Conservation (phyloP, 1,139 yeast genomes). For the Candida frijolesensis region DNA sequence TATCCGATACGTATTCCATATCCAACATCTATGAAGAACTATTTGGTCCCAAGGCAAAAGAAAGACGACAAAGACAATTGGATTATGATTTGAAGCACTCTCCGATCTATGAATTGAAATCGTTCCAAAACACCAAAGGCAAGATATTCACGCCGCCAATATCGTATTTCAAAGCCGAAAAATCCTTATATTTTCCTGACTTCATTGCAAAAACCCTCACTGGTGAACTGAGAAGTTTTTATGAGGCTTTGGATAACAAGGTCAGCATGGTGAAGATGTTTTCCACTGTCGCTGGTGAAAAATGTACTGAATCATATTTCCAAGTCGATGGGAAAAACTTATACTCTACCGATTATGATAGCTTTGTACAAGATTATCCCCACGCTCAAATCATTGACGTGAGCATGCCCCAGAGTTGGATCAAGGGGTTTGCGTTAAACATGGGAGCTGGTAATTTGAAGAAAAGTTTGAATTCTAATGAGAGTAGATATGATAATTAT, state of each 20-base stretch:
- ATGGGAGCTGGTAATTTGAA: slow-evolving; percentile 50
- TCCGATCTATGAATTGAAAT: slow-evolving; percentile 82
- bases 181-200: slow-evolving; percentile 84
- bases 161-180: slow-evolving; percentile 73
- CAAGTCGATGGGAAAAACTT: slow-evolving; percentile 39
- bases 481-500: slow-evolving; percentile 55
- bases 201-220: slow-evolving; percentile 61
- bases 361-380: slow-evolving; percentile 43
- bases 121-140: slow-evolving; percentile 79
- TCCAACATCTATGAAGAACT: slow-evolving; percentile 26
- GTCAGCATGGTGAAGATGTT: slow-evolving; percentile 66
- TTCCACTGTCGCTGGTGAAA: slow-evolving; percentile 73
- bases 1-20: slow-evolving; percentile 23
- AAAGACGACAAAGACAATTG: slow-evolving; percentile 55
- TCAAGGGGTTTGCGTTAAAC: slow-evolving; percentile 66
- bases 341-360: slow-evolving; percentile 30
- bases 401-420: slow-evolving; percentile 69
- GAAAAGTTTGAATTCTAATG: slow-evolving; percentile 44
- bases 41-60: slow-evolving; percentile 46
- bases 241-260: slow-evolving; percentile 43
- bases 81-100: slow-evolving; percentile 83
- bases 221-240: slow-evolving; percentile 37
- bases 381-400: slow-evolving; percentile 71
- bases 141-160: slow-evolving; percentile 82
- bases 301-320: slow-evolving; percentile 65